Evolutionary conservation across 805 yeast genomes (phyloP).

Genomic region (Brettanomyces naardenensis): DNA sequence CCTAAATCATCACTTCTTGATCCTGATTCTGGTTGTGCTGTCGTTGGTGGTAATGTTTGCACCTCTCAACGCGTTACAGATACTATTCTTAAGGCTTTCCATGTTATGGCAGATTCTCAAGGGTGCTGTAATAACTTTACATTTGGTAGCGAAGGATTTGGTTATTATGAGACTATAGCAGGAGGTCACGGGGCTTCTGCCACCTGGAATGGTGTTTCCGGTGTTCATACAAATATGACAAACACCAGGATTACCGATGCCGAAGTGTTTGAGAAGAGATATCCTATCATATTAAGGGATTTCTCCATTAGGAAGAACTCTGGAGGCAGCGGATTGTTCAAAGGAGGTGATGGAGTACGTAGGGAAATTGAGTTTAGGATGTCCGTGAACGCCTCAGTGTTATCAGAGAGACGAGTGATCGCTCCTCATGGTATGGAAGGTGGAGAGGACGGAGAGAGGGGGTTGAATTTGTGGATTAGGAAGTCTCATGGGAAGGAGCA

Average conservation of each 20-base stretch:
- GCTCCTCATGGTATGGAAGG: conserved; percentile 87
- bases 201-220: conserved; percentile 78
- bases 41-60: conserved; percentile 91
- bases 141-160: conserved; percentile 79
- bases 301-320: conserved; percentile 64
- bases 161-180: conserved; percentile 90
- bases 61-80: conserved; percentile 93
- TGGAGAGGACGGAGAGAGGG: conserved; percentile 70
- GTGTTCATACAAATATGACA: conserved; percentile 93
- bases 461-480: conserved; percentile 50
- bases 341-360: conserved; percentile 82
- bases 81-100: conserved; percentile 77
- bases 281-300: conserved; percentile 72
- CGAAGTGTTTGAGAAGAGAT: conserved; percentile 80
- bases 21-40: conserved; percentile 83
- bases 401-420: conserved; percentile 76
- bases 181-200: conserved; percentile 92
- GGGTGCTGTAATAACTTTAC: conserved; percentile 94
- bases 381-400: conserved; percentile 67
- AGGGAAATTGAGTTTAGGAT: conserved; percentile 77
- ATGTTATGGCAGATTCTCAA: conserved; percentile 90
- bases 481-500: conserved; percentile 22
- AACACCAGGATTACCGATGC: conserved; percentile 90
- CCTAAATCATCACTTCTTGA: conserved; percentile 59
- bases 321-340: conserved; percentile 70